A percentile compares a stretch with the other conserved stretches of the same genome.
Evolutionary conservation across 192 early-diverging fungal species (phyloP).

Genomic region (Coemansia sp.): DNA sequence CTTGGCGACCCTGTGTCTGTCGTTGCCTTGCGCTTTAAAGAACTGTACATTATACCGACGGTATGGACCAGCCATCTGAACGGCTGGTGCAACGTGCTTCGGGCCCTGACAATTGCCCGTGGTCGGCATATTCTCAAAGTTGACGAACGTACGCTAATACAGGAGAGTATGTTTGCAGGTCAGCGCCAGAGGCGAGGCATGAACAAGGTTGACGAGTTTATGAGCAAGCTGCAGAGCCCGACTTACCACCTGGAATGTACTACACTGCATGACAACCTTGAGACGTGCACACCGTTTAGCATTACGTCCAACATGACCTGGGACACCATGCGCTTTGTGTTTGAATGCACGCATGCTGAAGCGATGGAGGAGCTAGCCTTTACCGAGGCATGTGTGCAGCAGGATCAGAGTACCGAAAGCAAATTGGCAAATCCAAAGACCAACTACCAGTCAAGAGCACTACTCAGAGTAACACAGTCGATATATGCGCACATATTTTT

Average conservation of each 20-base stretch:
- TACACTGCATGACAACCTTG: constrained; percentile 7
- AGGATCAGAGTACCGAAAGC: constrained; percentile 3
- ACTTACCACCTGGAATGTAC: constrained; percentile 13
- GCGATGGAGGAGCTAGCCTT: constrained; percentile 15
- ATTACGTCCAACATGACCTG: constrained; percentile 37
- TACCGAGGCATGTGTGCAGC: constrained; percentile 12
- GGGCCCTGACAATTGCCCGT: constrained; percentile 40
- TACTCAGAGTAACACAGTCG: constrained; percentile 11
- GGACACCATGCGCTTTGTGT: constrained; percentile 35
- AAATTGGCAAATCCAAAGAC: not conserved
- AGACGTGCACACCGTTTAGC: constrained; percentile 34
- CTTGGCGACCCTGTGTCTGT: constrained; percentile 7
- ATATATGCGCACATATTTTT: constrained; percentile 21
- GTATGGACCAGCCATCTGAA: constrained; percentile 37
- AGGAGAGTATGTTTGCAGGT: constrained; percentile 52
- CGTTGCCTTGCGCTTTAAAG: constrained; percentile 10
- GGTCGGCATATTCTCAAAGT: constrained; percentile 38
- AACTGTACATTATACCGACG: constrained; percentile 20
- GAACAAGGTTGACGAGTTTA: constrained; percentile 40
- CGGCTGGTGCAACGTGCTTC: constrained; percentile 45
- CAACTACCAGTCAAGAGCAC: constrained; percentile 11
- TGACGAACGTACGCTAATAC: constrained; percentile 43
- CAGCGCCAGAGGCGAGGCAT: constrained; percentile 38
- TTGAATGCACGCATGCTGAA: constrained; percentile 4
- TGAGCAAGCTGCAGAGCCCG: constrained; percentile 16